Percentiles rank a stretch among this genome's conserved stretches.
phyloP scores from a whole-genome alignment of 495 filamentous ascomycete genomes.

The Penicillium antarcticum region DNA sequence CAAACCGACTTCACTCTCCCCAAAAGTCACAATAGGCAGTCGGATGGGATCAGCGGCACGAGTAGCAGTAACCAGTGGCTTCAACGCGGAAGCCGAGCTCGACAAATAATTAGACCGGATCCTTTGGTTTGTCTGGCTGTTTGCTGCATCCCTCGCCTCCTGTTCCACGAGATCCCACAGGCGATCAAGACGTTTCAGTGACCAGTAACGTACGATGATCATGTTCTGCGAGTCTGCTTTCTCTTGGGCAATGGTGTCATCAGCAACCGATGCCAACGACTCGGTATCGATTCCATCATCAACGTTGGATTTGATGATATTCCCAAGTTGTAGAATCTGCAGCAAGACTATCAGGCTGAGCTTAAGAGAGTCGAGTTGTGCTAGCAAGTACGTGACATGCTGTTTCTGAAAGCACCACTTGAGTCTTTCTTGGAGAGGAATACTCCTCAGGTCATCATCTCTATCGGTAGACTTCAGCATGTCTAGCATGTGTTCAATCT shows the following conservation, averaged over 20 bases:
- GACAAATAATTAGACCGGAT: slow-evolving; percentile 20
- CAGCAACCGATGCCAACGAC: slow-evolving; percentile 1
- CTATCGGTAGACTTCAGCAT: slow-evolving; percentile 34
- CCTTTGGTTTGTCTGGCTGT: slow-evolving; percentile 24
- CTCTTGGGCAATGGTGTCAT: slow-evolving; percentile 39
- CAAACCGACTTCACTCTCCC: slow-evolving; percentile 32
- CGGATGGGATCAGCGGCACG: slow-evolving; percentile 23
- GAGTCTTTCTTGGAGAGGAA: slow-evolving; percentile 35
- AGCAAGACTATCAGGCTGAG: slow-evolving; percentile 42
- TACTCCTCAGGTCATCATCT: slow-evolving; percentile 22
- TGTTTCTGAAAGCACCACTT: slow-evolving; percentile 46
- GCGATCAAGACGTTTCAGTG: slow-evolving; percentile 36
- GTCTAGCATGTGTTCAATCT: slow-evolving; percentile 45
- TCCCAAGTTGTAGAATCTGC: slow-evolving; percentile 38
- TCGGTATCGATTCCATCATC: neutral
- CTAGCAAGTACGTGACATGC: slow-evolving; percentile 42
- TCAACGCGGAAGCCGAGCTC: slow-evolving; percentile 8
- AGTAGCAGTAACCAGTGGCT: slow-evolving; percentile 9
- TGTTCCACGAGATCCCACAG: slow-evolving; percentile 38
- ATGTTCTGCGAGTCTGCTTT: slow-evolving; percentile 46
- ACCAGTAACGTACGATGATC: slow-evolving; percentile 46
- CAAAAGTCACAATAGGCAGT: slow-evolving; percentile 26
- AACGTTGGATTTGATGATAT: slow-evolving; percentile 13
- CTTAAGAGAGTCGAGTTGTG: slow-evolving; percentile 44
- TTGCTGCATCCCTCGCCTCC: slow-evolving; percentile 30